Evolutionary conservation across 2,329 filamentous ascomycete genomes (phyloP), one percentile per base, ranked within the genome.

Genomic region (Parafenestella ontariensis): DNA sequence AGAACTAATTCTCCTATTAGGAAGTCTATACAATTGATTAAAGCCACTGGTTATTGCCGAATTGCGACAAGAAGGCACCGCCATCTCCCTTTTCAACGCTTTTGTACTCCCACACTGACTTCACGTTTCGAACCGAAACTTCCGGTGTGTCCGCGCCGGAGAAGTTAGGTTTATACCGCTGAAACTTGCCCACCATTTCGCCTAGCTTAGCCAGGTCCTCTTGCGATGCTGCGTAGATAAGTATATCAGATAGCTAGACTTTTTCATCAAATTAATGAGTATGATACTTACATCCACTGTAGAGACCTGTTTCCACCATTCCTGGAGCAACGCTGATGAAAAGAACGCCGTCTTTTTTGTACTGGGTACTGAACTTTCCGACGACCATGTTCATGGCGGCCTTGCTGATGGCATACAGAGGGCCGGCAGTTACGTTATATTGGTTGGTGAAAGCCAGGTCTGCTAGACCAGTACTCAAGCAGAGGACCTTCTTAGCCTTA

Each of bases 331-430:
- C 29, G 7, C 39, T 37, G 29, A 69, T 2, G 29, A 71, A 66
- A 17, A 59, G 10, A 1, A 71, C 55, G 2, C 66, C 67, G 0
- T 69, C 58, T 11, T 62, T 46, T 39, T 61, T 53, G 17, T 58
- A 70, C 49, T 77, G 68, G 3, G 66, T 74, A 2, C 68, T 71
- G 56, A 76, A 80, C 63, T 80, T 80, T 9, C 76, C 75, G 2
- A 78, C 66, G 1, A 72, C 49, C 15, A 78, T 63, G 56, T 80
- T 81, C 57, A 78, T 57, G 1, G 71, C 78, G 0, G 72, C 76
- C 56, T 81, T 81, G 23, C 66, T 66, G 18, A 71, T 62, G 9
- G 73, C 57, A 54, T 81, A 81, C 11, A 34, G 13, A 15, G 0
- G 71, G 61, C 0, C 73, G 63, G 1, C 43, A 59, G 24, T 57